Base-by-base conservation (phyloP, 441 rosid species). In the Rhodomyrtus psidioides region DNA sequence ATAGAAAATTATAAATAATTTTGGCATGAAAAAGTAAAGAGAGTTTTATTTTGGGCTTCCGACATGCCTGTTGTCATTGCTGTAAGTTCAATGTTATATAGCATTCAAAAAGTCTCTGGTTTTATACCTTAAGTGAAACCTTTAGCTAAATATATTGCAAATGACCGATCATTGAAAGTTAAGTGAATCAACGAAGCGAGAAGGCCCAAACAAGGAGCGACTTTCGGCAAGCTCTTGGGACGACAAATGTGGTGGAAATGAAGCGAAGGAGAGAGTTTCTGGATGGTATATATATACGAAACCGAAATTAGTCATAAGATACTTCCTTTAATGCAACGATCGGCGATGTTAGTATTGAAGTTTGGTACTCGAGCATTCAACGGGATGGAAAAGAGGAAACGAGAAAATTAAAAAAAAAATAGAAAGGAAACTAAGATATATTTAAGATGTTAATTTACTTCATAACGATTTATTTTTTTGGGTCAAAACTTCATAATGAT, bases 161-260 rank as follows among this genome's bases (percentile, higher is more conserved):
- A 26, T 27, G 70, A 60, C 39, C 12, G 39, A 34, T 60, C 39
- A 60, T 60, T 54, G n/a, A n/a, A n/a, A n/a, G n/a, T n/a, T n/a
- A n/a, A n/a, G n/a, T n/a, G n/a, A n/a, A n/a, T n/a, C 24, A 9
- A 12, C 2, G 1, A 2, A 34, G 17, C 2, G 0, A 59, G 6
- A 59, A 6, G 7, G 3, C 3, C 28, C 2, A 0, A 7, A 59
- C 1, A 27, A 59, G 9, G 0, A 27, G 5, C 2, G 19, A 59
- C 39, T 14, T 17, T 27, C 9, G 23, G 1, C 34, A 16, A 27
- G 19, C 12, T 27, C 12, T 60, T 4, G 15, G 1, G 6, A 15
- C 28, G 39, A 9, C 3, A 2, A 15, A 60, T 16, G 70, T 2
- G 5, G 5, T 4, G 28, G 15, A 9, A 28, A 60, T 60, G 17